phyloP scores from a whole-genome alignment of 176 grass and related monocot genomes.

The Carex myosuroides region DNA sequence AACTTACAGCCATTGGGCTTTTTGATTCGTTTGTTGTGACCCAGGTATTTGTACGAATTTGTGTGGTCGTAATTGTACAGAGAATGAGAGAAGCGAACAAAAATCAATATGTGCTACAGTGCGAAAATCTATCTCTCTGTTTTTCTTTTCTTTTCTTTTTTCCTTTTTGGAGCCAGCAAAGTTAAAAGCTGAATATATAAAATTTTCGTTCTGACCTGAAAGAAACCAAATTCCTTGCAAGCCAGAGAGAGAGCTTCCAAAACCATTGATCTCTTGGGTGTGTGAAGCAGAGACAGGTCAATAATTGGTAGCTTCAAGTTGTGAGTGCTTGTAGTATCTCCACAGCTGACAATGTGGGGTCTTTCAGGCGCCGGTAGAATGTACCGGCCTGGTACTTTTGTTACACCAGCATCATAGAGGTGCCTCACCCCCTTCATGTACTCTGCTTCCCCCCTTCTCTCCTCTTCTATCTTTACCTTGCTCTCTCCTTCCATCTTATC shows the following conservation, averaged over 20 bases:
- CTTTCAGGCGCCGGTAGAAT: constrained; percentile 46
- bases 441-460: background rate
- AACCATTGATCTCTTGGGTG: constrained; percentile 34
- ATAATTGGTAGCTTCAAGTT: constrained; percentile 46
- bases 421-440: constrained; percentile 52
- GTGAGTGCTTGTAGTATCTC: background rate
- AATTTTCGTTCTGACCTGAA: constrained; percentile 34
- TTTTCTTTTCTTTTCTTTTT: too few relatives aligned
- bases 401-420: constrained; percentile 55
- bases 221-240: constrained; percentile 73
- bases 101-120: background rate
- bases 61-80: background rate
- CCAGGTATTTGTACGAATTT: background rate
- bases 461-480: constrained; percentile 6
- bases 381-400: constrained; percentile 40
- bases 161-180: background rate
- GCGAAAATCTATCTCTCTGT: background rate
- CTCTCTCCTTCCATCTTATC: background rate
- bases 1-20: background rate
- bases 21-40: background rate
- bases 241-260: constrained; percentile 44
- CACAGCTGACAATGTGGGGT: constrained; percentile 9
- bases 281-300: constrained; percentile 43
- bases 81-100: background rate
- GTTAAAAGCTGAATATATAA: background rate